A percentile compares a stretch with the other conserved stretches of the same genome.
These are phyloP conservation scores for Stemphylium lycopersici DNA, from an alignment of 2,329 filamentous ascomycete genomes.

Conservation along the genomic window DNA sequence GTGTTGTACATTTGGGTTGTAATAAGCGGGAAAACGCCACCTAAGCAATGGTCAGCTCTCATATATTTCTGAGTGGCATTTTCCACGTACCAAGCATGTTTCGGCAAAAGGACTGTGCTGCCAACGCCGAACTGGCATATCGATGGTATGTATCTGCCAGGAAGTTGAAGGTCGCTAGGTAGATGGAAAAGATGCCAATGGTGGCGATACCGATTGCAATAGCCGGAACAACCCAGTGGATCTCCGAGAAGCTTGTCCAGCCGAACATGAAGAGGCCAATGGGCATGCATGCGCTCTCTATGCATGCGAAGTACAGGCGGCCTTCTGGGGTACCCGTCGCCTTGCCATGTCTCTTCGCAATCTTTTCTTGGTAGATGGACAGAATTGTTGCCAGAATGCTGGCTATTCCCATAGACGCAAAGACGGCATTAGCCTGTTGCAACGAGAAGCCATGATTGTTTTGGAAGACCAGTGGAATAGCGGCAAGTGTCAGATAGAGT, in stretches of 20 bases:
- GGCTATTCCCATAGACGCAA: slow-evolving; percentile 73
- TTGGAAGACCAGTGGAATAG: slow-evolving; percentile 78
- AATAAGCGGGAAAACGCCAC: slow-evolving; percentile 80
- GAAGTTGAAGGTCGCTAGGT: slow-evolving; percentile 88
- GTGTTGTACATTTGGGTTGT: slow-evolving; percentile 74
- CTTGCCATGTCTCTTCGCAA: slow-evolving; percentile 59
- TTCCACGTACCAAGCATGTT: slow-evolving; percentile 69
- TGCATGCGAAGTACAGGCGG: slow-evolving; percentile 81
- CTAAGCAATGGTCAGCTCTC: slow-evolving; percentile 19
- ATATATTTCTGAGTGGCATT: neutral
- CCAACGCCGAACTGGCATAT: slow-evolving; percentile 84
- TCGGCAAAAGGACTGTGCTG: slow-evolving; percentile 83
- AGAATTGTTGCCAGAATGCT: slow-evolving; percentile 69
- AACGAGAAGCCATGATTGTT: slow-evolving; percentile 71
- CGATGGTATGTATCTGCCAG: slow-evolving; percentile 85
- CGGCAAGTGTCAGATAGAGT: slow-evolving; percentile 82
- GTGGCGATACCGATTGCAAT: slow-evolving; percentile 76
- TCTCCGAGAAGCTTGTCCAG: slow-evolving; percentile 66
- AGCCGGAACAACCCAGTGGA: slow-evolving; percentile 75
- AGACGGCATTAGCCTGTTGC: slow-evolving; percentile 73
- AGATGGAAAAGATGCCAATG: slow-evolving; percentile 81
- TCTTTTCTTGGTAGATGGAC: slow-evolving; percentile 74
- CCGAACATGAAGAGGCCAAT: slow-evolving; percentile 82
- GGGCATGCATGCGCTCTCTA: slow-evolving; percentile 76
- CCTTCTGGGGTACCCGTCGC: slow-evolving; percentile 66